Evolutionary conservation across 805 yeast genomes (phyloP).

Genomic region (Starmerella scarabaei): DNA sequence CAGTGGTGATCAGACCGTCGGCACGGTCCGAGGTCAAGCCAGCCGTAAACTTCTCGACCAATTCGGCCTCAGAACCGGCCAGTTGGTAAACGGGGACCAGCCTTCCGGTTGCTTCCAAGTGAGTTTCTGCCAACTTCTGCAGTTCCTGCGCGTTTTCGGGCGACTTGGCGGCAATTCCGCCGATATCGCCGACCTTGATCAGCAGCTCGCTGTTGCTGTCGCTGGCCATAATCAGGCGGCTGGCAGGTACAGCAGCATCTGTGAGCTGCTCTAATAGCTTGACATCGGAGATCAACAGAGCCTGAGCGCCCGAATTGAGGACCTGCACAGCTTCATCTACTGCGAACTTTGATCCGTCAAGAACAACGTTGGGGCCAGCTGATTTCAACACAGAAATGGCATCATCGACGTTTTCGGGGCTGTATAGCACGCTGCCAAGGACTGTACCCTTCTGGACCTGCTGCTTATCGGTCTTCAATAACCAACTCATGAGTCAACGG

Average conservation of each 20-base stretch:
- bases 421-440: slow-evolving; percentile 10
- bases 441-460: slow-evolving; percentile 7
- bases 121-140: slow-evolving; percentile 10
- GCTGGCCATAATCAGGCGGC: slow-evolving; percentile 32
- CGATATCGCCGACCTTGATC: slow-evolving; percentile 3
- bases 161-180: slow-evolving; percentile 16
- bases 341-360: slow-evolving; percentile 14
- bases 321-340: slow-evolving; percentile 38
- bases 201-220: background rate
- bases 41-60: slow-evolving; percentile 6
- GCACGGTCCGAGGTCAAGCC: slow-evolving; percentile 44
- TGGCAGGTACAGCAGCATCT: slow-evolving; percentile 40
- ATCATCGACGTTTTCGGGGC: slow-evolving; percentile 1
- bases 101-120: slow-evolving; percentile 15
- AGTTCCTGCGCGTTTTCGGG: slow-evolving; percentile 8
- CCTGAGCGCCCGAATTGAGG: slow-evolving; percentile 48
- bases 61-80: slow-evolving; percentile 8
- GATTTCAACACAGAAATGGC: slow-evolving; percentile 3
- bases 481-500: slow-evolving; percentile 15
- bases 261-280: slow-evolving; percentile 27
- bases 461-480: slow-evolving; percentile 4
- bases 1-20: slow-evolving; percentile 75
- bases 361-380: slow-evolving; percentile 3
- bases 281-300: slow-evolving; percentile 31
- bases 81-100: slow-evolving; percentile 17